Evolutionary conservation across 2,329 filamentous ascomycete genomes (phyloP).

Genomic region (Paecilomyces variotii): DNA sequence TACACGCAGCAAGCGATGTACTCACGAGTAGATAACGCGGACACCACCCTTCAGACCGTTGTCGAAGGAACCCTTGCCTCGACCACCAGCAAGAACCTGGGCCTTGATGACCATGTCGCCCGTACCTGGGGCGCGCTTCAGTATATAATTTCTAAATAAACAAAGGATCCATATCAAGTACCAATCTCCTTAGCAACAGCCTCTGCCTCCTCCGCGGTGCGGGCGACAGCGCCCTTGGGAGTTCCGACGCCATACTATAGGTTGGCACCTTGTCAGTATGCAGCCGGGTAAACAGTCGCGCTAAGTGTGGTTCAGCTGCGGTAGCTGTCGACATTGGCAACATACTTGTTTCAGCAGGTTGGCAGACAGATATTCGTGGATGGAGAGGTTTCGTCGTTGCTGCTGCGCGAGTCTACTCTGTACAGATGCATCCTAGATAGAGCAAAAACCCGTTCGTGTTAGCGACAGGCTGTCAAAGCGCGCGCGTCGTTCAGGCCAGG

Average conservation of each 20-base stretch:
- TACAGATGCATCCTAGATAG: constrained; percentile 47
- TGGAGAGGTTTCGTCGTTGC: constrained; percentile 83
- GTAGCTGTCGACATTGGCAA: constrained; percentile 2
- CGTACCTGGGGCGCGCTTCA: constrained; percentile 42
- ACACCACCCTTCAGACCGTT: constrained; percentile 99
- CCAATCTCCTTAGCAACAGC: constrained; percentile 82
- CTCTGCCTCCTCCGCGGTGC: constrained; percentile 79
- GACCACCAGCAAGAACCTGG: constrained; percentile 93
- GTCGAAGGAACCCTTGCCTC: constrained; percentile 96
- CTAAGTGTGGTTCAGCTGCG: not conserved
- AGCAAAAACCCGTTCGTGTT: constrained; percentile 34
- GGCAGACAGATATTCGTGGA: constrained; percentile 97
- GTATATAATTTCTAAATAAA: constrained; percentile 2
- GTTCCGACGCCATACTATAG: constrained; percentile 85
- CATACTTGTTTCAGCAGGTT: constrained; percentile 68
- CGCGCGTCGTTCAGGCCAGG: not conserved
- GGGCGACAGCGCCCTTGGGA: constrained; percentile 81
- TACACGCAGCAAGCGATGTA: not conserved
- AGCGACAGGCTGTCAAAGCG: constrained; percentile 33
- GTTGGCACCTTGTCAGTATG: not conserved
- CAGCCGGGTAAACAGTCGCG: not conserved
- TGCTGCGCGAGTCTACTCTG: constrained; percentile 53
- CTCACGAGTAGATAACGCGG: constrained; percentile 90
- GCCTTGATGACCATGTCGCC: constrained; percentile 99
- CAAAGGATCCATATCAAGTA: constrained; percentile 28